Evolutionary conservation across 345 rosid species (phyloP).

Genomic region (Cardamine occulta): DNA sequence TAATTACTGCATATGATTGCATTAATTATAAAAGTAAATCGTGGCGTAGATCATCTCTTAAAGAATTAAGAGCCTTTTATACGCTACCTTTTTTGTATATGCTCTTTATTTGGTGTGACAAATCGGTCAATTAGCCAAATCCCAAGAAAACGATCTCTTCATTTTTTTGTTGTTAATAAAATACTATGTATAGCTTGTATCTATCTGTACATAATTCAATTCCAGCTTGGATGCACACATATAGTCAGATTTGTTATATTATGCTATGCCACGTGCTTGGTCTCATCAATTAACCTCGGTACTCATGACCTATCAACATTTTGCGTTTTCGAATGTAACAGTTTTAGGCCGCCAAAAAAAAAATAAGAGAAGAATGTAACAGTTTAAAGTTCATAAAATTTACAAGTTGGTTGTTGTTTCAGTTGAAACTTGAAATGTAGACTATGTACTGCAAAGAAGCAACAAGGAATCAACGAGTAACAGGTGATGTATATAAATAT

Average conservation of each 20-base stretch:
- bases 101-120: conserved; percentile 17
- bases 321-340: neutral
- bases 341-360: neutral
- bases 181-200: neutral
- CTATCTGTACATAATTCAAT: neutral
- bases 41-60: conserved; percentile 10
- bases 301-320: neutral
- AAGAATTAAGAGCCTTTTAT: neutral
- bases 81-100: conserved; percentile 20
- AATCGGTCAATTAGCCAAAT: conserved; percentile 13
- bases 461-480: neutral
- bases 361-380: no score
- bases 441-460: neutral
- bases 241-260: neutral
- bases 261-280: neutral
- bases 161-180: neutral
- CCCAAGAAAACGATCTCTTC: conserved; percentile 2
- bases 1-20: conserved; percentile 27
- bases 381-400: neutral
- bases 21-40: neutral
- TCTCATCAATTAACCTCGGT: neutral
- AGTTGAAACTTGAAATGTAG: neutral
- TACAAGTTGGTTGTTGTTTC: no score
- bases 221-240: neutral
- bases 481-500: no score